Conservation (phyloP, 2,329 filamentous ascomycete genomes). For the Phialophora expanda region DNA sequence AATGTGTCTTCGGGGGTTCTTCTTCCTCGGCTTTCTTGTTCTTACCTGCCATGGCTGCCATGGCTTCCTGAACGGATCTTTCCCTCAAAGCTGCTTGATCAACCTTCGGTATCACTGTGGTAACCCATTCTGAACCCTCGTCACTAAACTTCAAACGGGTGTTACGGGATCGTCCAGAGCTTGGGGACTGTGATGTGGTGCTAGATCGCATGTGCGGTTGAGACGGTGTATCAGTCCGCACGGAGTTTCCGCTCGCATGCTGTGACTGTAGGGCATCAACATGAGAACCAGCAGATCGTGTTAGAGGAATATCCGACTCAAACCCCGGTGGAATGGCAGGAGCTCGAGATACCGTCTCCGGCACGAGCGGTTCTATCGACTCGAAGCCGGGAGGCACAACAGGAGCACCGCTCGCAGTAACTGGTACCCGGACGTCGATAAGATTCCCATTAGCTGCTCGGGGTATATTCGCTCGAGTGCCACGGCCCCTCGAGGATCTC, state of each 20-base stretch:
- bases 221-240: neutral
- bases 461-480: neutral
- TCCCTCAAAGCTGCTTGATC: slow-evolving; percentile 21
- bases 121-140: slow-evolving; percentile 25
- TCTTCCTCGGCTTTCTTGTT: slow-evolving; percentile 28
- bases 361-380: slow-evolving; percentile 20
- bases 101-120: slow-evolving; percentile 11
- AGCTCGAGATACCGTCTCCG: neutral
- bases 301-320: neutral
- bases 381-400: slow-evolving; percentile 27
- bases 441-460: slow-evolving; percentile 8
- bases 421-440: slow-evolving; percentile 14
- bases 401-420: neutral
- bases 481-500: slow-evolving; percentile 13
- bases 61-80: slow-evolving; percentile 16
- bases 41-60: slow-evolving; percentile 13
- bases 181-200: slow-evolving; percentile 6
- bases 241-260: neutral
- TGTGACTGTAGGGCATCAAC: neutral
- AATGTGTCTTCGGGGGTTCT: slow-evolving; percentile 20
- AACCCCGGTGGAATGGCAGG: neutral
- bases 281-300: neutral
- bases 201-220: slow-evolving; percentile 14
- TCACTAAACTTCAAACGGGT: slow-evolving; percentile 26
- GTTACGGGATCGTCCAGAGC: slow-evolving; percentile 9